These are phyloP conservation scores for Isoetes engelmannii DNA, from an alignment of 83 land plant species.

Conservation along the genomic window DNA sequence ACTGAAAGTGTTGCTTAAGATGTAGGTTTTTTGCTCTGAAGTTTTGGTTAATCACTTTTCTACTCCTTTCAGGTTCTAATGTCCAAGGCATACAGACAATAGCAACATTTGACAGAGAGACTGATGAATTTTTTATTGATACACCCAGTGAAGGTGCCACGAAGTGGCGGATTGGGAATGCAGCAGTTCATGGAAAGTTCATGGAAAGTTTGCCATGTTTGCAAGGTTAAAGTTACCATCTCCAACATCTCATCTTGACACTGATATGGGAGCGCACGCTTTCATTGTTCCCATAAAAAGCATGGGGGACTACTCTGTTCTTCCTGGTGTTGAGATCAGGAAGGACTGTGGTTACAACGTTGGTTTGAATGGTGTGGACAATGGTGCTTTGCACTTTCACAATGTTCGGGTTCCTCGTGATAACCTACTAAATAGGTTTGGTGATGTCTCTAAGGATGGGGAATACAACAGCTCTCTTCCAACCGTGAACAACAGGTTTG, in stretches of 20 bases:
- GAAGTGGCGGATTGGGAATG: constrained; percentile 99
- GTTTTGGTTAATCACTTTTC: too few relatives aligned
- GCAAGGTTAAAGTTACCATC: constrained; percentile 71
- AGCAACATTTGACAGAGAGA: constrained; percentile 66
- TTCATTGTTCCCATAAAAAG: constrained; percentile 92
- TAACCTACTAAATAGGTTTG: constrained; percentile 86
- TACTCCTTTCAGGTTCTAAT: constrained; percentile 63
- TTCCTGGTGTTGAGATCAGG: constrained; percentile 89
- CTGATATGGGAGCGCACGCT: constrained; percentile 94
- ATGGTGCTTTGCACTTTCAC: constrained; percentile 75
- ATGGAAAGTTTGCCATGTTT: constrained; percentile 74
- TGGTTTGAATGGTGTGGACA: constrained; percentile 96
- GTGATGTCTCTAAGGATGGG: constrained; percentile 93
- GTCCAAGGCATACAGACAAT: constrained; percentile 91
- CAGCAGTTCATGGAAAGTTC: constrained; percentile 95
- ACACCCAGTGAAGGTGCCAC: constrained; percentile 97
- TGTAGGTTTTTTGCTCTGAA: too few relatives aligned
- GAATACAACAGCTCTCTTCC: constrained; percentile 75
- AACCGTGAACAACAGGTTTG: constrained; percentile 81
- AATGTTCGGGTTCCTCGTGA: constrained; percentile 87
- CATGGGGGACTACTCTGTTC: constrained; percentile 56
- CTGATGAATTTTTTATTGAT: constrained; percentile 79
- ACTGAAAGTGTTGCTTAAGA: too few relatives aligned
- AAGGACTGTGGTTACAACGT: constrained; percentile 96
- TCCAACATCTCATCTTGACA: constrained; percentile 35